Percentiles rank a stretch among this genome's conserved stretches.
phyloP scores from a whole-genome alignment of 129 eudicot genomes.

The Rutidosis leptorrhynchoides region DNA sequence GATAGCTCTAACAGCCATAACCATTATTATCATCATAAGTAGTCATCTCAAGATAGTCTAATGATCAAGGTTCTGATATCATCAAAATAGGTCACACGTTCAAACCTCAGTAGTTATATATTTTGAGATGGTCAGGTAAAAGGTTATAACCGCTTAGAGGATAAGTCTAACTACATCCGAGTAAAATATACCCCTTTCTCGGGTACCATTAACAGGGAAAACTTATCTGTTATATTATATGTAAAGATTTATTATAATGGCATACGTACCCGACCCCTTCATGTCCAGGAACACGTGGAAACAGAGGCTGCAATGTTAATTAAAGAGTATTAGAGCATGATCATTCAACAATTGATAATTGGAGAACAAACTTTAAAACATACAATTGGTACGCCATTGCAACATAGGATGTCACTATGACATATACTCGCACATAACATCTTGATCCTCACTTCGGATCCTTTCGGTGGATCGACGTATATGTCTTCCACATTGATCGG shows the following conservation, averaged over 20 bases:
- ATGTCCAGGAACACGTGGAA: slow-evolving; percentile 57
- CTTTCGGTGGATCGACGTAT: slow-evolving; percentile 53
- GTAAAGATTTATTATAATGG: background rate
- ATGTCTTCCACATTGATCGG: slow-evolving; percentile 41
- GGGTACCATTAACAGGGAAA: too few relatives aligned
- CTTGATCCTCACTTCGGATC: slow-evolving; percentile 49
- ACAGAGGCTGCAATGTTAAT: slow-evolving; percentile 39
- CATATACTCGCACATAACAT: slow-evolving; percentile 64
- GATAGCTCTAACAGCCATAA: background rate
- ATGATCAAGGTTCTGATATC: too few relatives aligned
- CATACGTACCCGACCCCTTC: slow-evolving; percentile 57
- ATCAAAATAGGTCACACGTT: too few relatives aligned
- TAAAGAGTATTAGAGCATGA: background rate
- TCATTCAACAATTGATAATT: background rate
- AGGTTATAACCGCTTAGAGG: too few relatives aligned
- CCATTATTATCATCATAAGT: too few relatives aligned
- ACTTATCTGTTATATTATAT: too few relatives aligned
- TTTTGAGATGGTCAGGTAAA: too few relatives aligned
- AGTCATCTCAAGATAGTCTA: too few relatives aligned
- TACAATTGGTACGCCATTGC: slow-evolving; percentile 46
- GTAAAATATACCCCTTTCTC: too few relatives aligned
- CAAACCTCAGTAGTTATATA: too few relatives aligned
- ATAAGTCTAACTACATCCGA: too few relatives aligned
- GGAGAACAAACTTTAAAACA: background rate
- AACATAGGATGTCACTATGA: slow-evolving; percentile 51